Conservation (phyloP, 345 rosid species). For the Eucalyptus cloeziana region DNA sequence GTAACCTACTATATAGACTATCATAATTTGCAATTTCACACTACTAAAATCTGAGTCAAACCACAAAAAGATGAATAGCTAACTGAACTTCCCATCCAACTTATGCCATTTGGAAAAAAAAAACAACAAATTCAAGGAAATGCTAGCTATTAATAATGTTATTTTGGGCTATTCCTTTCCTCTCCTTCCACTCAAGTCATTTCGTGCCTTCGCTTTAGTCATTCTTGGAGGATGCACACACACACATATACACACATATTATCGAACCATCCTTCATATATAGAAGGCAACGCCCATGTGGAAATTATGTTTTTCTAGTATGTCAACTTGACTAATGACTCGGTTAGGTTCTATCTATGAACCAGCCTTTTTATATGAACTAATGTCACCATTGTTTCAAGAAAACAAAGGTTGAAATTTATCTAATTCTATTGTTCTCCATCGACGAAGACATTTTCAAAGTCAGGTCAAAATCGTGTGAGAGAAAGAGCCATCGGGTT, state of each 20-base stretch:
- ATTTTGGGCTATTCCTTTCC: background rate
- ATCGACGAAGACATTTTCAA: background rate
- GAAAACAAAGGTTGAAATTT: too few species aligned
- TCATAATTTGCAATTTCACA: background rate
- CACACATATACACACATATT: background rate
- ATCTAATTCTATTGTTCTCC: background rate
- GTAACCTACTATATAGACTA: background rate
- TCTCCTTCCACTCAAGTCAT: background rate
- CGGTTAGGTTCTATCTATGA: too few species aligned
- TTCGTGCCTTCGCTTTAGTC: background rate
- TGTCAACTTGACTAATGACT: too few species aligned
- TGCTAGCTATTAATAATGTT: background rate
- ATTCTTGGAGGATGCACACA: background rate
- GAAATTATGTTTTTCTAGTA: background rate
- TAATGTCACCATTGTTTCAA: too few species aligned
- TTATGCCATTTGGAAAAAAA: background rate
- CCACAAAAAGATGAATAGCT: background rate
- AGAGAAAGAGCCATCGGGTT: background rate
- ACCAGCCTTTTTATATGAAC: too few species aligned
- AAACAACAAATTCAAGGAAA: background rate
- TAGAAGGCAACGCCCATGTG: too few species aligned
- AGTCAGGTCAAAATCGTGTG: background rate
- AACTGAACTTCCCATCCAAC: background rate
- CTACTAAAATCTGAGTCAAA: background rate
- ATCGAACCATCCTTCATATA: background rate